Evolutionary conservation across 176 grass and related monocot species (phyloP), one percentile per base, ranked within the genome.

Genomic region (Cocos nucifera): DNA sequence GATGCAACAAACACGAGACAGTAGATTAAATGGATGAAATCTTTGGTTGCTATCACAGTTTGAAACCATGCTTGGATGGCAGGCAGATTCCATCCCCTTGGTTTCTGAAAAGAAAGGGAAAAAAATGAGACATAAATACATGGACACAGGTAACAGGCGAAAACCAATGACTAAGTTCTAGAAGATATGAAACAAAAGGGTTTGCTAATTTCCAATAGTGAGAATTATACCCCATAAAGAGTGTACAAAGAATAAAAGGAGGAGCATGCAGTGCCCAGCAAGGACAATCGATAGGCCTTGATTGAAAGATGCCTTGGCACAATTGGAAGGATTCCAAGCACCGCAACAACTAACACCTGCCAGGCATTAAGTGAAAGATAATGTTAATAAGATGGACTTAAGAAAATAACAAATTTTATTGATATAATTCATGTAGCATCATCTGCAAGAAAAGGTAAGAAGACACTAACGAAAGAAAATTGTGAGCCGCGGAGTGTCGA

Each of bases 1-100:
- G 85, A 86, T 21, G 85, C 79, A 83, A 86, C 72, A 76, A 99
- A 85, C 67, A 77, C 83, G 68, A 93, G 79, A 69, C 88, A 99
- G 70, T 89, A 98, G 72, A 98, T 78, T 71, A 98, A 77, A 54
- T 83, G 88, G 65, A 98, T 51, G 61, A 98, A 93, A 79, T 98
- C 94, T 76, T 98, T 93, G 10, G 82, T 82, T 74, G 78, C 78
- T 66, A 89, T 72, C 56, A 93, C 64, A 69, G n/a, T 71, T 55
- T 98, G 79, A 74, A 65, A 79, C 86, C 86, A 98, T 39, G 57
- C 19, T 70, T 86, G 88, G 74, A 89, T 61, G 6, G 61, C 79
- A 50, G 75, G 70, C 61, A 74, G 44, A 59, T 81, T 89, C 71
- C 94, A 89, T 57, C 71, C 81, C 65, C 94, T 80, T 61, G 94